These are phyloP conservation scores for Beauveria caledonica DNA, from an alignment of 2,329 filamentous ascomycete genomes.

Conservation along the genomic window DNA sequence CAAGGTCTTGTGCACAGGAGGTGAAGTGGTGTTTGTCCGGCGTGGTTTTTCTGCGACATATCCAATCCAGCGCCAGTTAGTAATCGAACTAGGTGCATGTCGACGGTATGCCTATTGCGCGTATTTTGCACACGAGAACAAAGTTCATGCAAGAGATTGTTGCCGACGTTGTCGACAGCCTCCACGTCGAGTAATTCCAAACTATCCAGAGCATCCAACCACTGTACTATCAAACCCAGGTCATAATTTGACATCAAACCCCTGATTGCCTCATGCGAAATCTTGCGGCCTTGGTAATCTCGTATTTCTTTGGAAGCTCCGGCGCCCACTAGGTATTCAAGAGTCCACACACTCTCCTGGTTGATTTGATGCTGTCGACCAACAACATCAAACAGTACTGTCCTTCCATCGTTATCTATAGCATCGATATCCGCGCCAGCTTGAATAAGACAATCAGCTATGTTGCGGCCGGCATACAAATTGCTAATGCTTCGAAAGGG, in stretches of 20 bases:
- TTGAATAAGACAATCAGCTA: neutral
- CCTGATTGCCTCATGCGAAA: neutral
- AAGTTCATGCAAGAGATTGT: neutral
- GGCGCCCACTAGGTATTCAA: neutral
- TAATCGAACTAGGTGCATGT: neutral
- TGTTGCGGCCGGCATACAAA: neutral
- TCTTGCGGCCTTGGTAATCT: neutral
- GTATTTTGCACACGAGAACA: neutral
- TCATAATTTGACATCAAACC: neutral
- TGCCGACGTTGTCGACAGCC: constrained; percentile 1
- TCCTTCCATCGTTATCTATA: neutral
- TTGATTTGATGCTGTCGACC: neutral
- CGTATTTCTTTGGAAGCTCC: neutral
- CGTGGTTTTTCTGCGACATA: neutral
- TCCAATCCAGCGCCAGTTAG: neutral
- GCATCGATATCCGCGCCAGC: constrained; percentile 3
- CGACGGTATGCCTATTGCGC: neutral
- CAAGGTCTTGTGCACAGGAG: neutral
- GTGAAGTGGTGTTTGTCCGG: constrained; percentile 1
- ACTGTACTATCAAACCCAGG: neutral
- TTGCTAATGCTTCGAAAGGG: neutral
- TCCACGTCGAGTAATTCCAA: neutral
- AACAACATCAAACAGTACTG: neutral
- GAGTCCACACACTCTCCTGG: neutral
- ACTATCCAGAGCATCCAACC: neutral